Conservation (phyloP, 202 grass and related monocot genomes). For the Eragrostis tef region DNA sequence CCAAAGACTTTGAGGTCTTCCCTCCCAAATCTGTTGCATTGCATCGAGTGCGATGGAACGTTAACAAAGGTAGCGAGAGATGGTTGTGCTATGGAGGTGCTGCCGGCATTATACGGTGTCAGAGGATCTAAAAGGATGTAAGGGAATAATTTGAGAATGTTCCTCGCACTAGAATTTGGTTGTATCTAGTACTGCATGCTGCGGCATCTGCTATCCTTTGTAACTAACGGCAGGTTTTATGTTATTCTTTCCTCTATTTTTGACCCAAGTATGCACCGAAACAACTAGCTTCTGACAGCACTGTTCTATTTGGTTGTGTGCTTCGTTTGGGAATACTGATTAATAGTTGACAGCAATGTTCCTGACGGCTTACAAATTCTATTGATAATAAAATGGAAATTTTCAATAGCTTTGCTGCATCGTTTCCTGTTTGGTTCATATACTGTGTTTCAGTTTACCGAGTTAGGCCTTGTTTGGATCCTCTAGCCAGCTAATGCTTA, state of each 20-base stretch:
- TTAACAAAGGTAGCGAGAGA: constrained; percentile 83
- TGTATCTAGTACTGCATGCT: background rate
- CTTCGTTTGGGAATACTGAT: too few relatives aligned
- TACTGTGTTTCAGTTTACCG: background rate
- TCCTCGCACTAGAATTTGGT: background rate
- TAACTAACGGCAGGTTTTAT: constrained; percentile 20
- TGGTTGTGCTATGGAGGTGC: constrained; percentile 93
- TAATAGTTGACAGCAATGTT: too few relatives aligned
- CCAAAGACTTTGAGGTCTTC: constrained; percentile 53
- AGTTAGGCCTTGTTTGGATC: too few relatives aligned
- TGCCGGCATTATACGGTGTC: constrained; percentile 81
- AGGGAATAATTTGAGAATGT: background rate
- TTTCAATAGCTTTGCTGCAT: too few relatives aligned
- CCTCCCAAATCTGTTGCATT: constrained; percentile 82
- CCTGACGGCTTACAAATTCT: too few relatives aligned
- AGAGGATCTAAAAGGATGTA: constrained; percentile 58
- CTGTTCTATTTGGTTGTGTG: too few relatives aligned
- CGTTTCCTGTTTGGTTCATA: background rate
- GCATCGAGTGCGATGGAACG: constrained; percentile 83
- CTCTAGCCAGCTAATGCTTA: too few relatives aligned
- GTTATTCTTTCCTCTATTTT: background rate
- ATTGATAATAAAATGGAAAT: too few relatives aligned
- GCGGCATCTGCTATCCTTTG: background rate
- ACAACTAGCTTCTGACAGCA: too few relatives aligned
- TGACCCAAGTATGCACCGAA: too few relatives aligned